Evolutionary conservation across 192 early-diverging fungal genomes (phyloP).

Genomic region (Backusella tuberculispora): DNA sequence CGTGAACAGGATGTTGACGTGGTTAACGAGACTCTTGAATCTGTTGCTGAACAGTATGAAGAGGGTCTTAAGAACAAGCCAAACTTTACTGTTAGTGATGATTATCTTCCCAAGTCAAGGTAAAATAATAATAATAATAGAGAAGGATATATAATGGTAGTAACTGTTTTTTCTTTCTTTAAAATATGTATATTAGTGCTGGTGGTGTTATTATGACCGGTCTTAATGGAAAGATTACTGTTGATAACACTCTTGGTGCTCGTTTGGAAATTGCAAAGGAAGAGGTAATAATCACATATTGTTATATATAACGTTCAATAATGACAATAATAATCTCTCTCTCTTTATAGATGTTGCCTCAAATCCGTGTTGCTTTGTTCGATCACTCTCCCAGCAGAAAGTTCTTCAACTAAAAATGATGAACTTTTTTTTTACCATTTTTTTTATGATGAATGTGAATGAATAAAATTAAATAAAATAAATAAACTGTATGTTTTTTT

Average conservation of each 20-base stretch:
- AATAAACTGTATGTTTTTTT: background rate
- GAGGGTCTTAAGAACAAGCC: slow-evolving; percentile 54
- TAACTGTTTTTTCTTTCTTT: background rate
- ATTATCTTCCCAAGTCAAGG: slow-evolving; percentile 72
- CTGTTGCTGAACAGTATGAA: slow-evolving; percentile 57
- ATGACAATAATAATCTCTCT: background rate
- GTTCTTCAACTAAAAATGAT: slow-evolving; percentile 82
- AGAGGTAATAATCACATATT: slow-evolving; percentile 49
- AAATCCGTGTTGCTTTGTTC: slow-evolving; percentile 88
- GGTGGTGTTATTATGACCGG: slow-evolving; percentile 89
- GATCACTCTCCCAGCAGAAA: slow-evolving; percentile 89
- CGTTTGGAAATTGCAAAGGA: slow-evolving; percentile 85
- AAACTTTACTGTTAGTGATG: slow-evolving; percentile 55
- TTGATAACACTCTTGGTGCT: slow-evolving; percentile 92
- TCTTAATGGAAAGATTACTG: slow-evolving; percentile 76
- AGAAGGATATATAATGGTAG: background rate
- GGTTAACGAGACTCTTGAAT: slow-evolving; percentile 61
- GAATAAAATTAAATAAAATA: too few relatives aligned
- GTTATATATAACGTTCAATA: slow-evolving; percentile 6
- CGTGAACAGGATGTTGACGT: slow-evolving; percentile 71
- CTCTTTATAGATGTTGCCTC: slow-evolving; percentile 83
- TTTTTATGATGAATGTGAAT: too few relatives aligned
- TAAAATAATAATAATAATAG: slow-evolving; percentile 19
- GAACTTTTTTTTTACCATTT: background rate
- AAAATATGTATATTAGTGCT: slow-evolving; percentile 54